These are phyloP conservation scores for Hygrophoropsis aurantiaca DNA, from an alignment of 768 basidiomycete species.

Conservation along the genomic window DNA sequence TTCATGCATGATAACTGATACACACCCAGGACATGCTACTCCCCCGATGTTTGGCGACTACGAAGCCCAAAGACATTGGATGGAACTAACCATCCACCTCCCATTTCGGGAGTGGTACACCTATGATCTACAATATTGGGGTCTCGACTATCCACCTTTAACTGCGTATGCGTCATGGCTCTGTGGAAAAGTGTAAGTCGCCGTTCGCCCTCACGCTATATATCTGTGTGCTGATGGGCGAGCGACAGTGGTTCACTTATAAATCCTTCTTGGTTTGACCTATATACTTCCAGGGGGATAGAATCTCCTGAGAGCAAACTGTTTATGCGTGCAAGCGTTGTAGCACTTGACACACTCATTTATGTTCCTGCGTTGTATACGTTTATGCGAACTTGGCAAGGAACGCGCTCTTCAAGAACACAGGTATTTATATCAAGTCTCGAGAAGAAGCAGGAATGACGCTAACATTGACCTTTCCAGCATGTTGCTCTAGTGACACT, in stretches of 20 bases:
- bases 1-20: neutral
- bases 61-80: conserved; percentile 94
- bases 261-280: conserved; percentile 65
- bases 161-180: conserved; percentile 90
- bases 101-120: conserved; percentile 81
- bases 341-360: conserved; percentile 64
- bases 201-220: conserved; percentile 13
- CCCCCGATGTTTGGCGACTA: conserved; percentile 92
- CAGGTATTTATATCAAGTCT: conserved; percentile 50
- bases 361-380: conserved; percentile 74
- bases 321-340: conserved; percentile 80
- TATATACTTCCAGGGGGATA: conserved; percentile 68
- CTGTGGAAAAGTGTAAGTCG: conserved; percentile 71
- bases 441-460: neutral
- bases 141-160: conserved; percentile 91
- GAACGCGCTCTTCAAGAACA: conserved; percentile 68
- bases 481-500: conserved; percentile 67
- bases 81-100: conserved; percentile 83
- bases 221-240: conserved; percentile 4
- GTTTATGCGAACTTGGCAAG: conserved; percentile 68
- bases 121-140: conserved; percentile 90
- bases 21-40: conserved; percentile 52
- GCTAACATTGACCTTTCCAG: conserved; percentile 7
- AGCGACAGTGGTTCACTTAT: conserved; percentile 46
- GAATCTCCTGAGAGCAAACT: conserved; percentile 65